Conservation (phyloP, 2,329 filamentous ascomycete species). For the Aspergillus glaucus region DNA sequence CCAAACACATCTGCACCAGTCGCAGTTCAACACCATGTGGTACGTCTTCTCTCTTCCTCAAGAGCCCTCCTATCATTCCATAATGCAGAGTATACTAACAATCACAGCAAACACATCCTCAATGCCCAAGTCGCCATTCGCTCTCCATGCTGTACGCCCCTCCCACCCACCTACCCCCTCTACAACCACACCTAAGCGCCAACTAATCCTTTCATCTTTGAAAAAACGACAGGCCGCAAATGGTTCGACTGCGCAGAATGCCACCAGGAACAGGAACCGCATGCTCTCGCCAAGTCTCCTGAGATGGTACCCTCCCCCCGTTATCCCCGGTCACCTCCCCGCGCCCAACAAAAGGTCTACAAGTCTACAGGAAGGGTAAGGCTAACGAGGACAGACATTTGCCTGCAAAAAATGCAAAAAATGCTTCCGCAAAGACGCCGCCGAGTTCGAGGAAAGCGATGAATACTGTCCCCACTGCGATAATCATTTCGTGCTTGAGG, state of each 20-base stretch:
- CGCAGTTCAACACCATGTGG: constrained; percentile 18
- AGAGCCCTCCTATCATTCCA: not conserved
- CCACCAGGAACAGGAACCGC: constrained; percentile 73
- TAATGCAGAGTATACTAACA: constrained; percentile 8
- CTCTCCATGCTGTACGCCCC: constrained; percentile 78
- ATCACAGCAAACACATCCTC: constrained; percentile 82
- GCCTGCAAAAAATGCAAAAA: constrained; percentile 99
- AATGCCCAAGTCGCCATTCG: constrained; percentile 97
- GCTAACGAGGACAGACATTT: constrained; percentile 51
- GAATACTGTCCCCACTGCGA: constrained; percentile 99
- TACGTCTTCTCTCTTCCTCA: constrained; percentile 9
- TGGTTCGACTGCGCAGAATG: constrained; percentile 99
- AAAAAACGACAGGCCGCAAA: constrained; percentile 63
- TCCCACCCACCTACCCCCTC: no score
- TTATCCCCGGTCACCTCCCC: not conserved
- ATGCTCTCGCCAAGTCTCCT: constrained; percentile 66
- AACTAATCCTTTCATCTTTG: no score
- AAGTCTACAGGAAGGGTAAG: not conserved
- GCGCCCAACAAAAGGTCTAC: not conserved
- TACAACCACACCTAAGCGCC: no score
- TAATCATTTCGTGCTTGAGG: constrained; percentile 95
- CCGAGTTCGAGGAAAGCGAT: constrained; percentile 91
- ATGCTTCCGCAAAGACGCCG: constrained; percentile 88
- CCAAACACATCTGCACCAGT: no score
- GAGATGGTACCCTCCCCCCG: constrained; percentile 60